A percentile compares a stretch with the other conserved stretches of the same genome.
These are phyloP conservation scores for Bonia amplexicaulis DNA, from an alignment of 176 grass and related monocot species.

Conservation along the genomic window DNA sequence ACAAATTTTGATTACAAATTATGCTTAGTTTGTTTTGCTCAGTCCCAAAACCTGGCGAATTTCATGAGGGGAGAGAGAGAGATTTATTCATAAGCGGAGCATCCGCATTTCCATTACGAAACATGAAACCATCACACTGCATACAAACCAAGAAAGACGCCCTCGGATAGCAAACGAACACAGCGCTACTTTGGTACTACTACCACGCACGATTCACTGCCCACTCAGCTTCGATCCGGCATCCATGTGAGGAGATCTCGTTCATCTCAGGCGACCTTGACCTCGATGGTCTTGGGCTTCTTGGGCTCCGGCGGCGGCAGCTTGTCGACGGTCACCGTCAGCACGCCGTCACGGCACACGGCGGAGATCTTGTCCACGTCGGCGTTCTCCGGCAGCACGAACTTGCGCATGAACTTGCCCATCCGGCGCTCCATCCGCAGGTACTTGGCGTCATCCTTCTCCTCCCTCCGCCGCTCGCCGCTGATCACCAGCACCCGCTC, in stretches of 20 bases:
- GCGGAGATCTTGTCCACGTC: conserved; percentile 61
- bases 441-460: conserved; percentile 67
- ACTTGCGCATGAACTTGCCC: conserved; percentile 87
- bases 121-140: not conserved
- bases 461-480: conserved; percentile 64
- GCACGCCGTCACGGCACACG: conserved; percentile 58
- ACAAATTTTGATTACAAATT: not conserved
- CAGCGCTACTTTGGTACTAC: too few species aligned
- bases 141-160: not conserved
- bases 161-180: not conserved
- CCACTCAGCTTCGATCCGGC: not conserved
- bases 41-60: not conserved
- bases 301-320: conserved; percentile 82
- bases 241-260: not conserved
- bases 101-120: not conserved
- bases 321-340: conserved; percentile 58
- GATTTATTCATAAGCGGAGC: not conserved
- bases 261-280: conserved; percentile 48
- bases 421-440: conserved; percentile 72
- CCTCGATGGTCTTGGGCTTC: conserved; percentile 81
- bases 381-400: conserved; percentile 59
- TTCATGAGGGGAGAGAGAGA: not conserved
- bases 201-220: not conserved
- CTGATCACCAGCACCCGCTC: conserved; percentile 64
- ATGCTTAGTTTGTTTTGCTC: not conserved